phyloP scores from a whole-genome alignment of 2,329 filamentous ascomycete species.

The Tolypocladium capitatum region DNA sequence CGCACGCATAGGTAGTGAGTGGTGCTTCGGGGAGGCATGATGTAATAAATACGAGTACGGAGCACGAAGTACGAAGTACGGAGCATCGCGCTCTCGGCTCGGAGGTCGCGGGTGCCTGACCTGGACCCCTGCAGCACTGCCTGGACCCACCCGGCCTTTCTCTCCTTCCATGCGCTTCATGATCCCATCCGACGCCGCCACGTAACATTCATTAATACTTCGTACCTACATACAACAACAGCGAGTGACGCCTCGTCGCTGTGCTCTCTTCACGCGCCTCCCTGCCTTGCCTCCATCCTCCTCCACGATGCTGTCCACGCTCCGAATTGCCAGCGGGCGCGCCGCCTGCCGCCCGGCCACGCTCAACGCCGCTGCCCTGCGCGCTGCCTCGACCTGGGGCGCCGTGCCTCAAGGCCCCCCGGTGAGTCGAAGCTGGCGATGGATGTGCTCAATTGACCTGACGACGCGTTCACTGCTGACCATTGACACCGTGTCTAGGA shows the following conservation, averaged over 20 bases:
- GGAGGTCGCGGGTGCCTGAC: too few species aligned
- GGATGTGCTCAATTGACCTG: neutral
- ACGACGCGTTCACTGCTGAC: slow-evolving; percentile 1
- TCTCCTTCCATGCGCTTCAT: neutral
- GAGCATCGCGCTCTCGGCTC: too few species aligned
- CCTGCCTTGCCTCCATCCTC: neutral
- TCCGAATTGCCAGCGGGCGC: slow-evolving; percentile 40
- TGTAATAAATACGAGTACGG: too few species aligned
- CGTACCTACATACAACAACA: neutral
- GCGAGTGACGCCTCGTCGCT: neutral
- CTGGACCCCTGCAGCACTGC: too few species aligned
- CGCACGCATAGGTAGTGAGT: too few species aligned
- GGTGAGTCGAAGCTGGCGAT: slow-evolving; percentile 42
- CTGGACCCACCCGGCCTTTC: neutral
- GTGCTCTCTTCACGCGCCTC: neutral
- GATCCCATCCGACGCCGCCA: too few species aligned
- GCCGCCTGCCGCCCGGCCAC: slow-evolving; percentile 27
- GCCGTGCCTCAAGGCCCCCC: slow-evolving; percentile 89
- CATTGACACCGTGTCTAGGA: slow-evolving; percentile 7
- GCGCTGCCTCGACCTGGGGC: slow-evolving; percentile 71
- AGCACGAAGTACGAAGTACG: too few species aligned
- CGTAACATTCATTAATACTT: too few species aligned
- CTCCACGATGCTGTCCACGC: slow-evolving; percentile 38
- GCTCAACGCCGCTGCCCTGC: slow-evolving; percentile 28
- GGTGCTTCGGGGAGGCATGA: too few species aligned